phyloP scores from a whole-genome alignment of 306 rosid genomes.

The Rosa chinensis region DNA sequence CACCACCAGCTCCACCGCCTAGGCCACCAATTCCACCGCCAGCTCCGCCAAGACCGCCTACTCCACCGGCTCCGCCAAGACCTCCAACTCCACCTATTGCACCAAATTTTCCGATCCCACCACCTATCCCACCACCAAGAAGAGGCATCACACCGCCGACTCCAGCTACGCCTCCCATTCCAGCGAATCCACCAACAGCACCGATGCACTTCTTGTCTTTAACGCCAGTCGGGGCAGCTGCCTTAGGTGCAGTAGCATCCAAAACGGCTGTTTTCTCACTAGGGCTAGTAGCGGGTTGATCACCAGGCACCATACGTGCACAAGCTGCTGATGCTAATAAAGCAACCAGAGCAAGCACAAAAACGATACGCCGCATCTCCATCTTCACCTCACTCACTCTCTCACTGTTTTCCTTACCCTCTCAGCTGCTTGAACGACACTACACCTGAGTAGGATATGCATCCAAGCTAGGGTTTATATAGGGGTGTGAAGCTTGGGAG shows the following conservation, averaged over 20 bases:
- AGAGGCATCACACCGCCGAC: slow-evolving; percentile 34
- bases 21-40: slow-evolving; percentile 27
- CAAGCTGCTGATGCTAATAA: slow-evolving; percentile 14
- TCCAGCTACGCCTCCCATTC: slow-evolving; percentile 30
- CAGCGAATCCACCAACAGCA: slow-evolving; percentile 54
- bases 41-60: slow-evolving; percentile 33
- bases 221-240: slow-evolving; percentile 30
- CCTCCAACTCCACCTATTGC: slow-evolving; percentile 25
- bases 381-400: slow-evolving; percentile 21
- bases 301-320: slow-evolving; percentile 51
- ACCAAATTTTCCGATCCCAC: slow-evolving; percentile 26
- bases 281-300: neutral
- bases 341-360: slow-evolving; percentile 35
- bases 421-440: slow-evolving; percentile 5
- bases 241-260: slow-evolving; percentile 43
- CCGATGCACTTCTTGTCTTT: slow-evolving; percentile 63
- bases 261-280: slow-evolving; percentile 22
- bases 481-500: slow-evolving; percentile 23
- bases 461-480: slow-evolving; percentile 26
- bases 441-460: neutral
- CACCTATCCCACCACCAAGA: slow-evolving; percentile 36
- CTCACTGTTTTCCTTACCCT: neutral
- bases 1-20: slow-evolving; percentile 31
- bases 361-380: slow-evolving; percentile 28
- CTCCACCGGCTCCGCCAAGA: slow-evolving; percentile 23